phyloP scores from a whole-genome alignment of 805 yeast species.

The Metschnikowia corniflorae region DNA sequence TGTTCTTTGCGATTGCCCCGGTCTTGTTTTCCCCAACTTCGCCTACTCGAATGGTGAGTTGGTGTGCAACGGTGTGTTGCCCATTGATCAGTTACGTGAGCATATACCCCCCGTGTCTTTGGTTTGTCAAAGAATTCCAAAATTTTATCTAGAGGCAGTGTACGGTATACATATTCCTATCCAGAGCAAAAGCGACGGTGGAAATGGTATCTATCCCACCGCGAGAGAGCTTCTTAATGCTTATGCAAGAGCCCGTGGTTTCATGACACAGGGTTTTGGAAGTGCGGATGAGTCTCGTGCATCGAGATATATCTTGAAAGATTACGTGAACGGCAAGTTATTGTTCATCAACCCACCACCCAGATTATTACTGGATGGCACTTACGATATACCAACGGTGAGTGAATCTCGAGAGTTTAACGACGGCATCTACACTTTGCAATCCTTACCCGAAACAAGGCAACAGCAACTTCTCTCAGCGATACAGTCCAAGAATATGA shows the following conservation, averaged over 20 bases:
- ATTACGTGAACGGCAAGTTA: constrained; percentile 89
- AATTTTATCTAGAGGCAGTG: constrained; percentile 80
- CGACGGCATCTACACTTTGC: constrained; percentile 63
- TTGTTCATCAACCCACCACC: constrained; percentile 90
- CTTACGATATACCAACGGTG: constrained; percentile 50
- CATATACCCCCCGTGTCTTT: constrained; percentile 83
- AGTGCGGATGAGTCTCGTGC: constrained; percentile 96
- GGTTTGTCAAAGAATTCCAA: constrained; percentile 86
- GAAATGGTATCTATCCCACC: constrained; percentile 75
- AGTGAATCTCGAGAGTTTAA: constrained; percentile 55
- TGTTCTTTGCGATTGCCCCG: constrained; percentile 96
- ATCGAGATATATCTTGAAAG: constrained; percentile 86
- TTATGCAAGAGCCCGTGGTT: constrained; percentile 95
- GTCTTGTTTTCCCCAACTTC: constrained; percentile 96
- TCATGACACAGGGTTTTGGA: constrained; percentile 95
- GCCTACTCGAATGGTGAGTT: constrained; percentile 95
- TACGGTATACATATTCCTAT: constrained; percentile 89
- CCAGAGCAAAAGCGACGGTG: constrained; percentile 78
- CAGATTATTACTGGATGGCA: constrained; percentile 47
- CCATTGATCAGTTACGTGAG: constrained; percentile 95
- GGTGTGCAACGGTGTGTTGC: constrained; percentile 97
- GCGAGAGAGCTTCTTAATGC: constrained; percentile 86
- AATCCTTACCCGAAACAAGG: constrained; percentile 67
- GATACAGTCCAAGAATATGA: constrained; percentile 52
- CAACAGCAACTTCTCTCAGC: constrained; percentile 67